Conservation (phyloP, 257 asterid species). For the Solanum medicagineum region DNA sequence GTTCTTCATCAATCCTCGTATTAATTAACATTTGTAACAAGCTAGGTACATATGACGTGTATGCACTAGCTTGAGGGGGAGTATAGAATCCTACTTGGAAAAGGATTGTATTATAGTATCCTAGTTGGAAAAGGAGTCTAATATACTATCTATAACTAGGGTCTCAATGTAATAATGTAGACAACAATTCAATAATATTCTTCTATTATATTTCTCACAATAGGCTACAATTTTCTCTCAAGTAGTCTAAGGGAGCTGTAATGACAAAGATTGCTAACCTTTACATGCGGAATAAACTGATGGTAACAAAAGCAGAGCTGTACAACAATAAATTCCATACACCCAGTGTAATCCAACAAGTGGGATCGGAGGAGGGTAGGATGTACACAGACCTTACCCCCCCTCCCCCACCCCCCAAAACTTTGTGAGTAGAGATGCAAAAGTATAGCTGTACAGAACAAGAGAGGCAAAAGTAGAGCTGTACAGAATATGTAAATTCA, state of each 20-base stretch:
- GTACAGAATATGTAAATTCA: not conserved
- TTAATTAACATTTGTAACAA: too few relatives aligned
- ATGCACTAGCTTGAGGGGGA: too few relatives aligned
- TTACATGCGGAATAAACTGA: not conserved
- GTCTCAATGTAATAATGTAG: too few relatives aligned
- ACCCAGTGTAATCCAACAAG: not conserved
- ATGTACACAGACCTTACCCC: not conserved
- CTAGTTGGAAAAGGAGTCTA: too few relatives aligned
- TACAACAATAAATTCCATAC: not conserved
- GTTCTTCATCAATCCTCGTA: too few relatives aligned
- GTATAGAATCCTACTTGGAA: too few relatives aligned
- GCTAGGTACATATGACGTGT: too few relatives aligned
- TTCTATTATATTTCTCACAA: too few relatives aligned
- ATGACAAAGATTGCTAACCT: not conserved
- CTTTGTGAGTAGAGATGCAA: not conserved
- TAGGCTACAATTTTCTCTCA: not conserved
- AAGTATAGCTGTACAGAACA: not conserved
- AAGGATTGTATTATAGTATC: too few relatives aligned
- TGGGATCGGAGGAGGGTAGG: not conserved
- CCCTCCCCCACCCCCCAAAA: not conserved
- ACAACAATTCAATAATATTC: too few relatives aligned
- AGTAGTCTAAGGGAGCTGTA: not conserved
- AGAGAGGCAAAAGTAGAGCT: not conserved
- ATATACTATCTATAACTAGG: too few relatives aligned
- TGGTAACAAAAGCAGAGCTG: not conserved